Evolutionary conservation across 805 yeast species (phyloP), one percentile per base, ranked within the genome.

Genomic region (Yarrowia sp.): DNA sequence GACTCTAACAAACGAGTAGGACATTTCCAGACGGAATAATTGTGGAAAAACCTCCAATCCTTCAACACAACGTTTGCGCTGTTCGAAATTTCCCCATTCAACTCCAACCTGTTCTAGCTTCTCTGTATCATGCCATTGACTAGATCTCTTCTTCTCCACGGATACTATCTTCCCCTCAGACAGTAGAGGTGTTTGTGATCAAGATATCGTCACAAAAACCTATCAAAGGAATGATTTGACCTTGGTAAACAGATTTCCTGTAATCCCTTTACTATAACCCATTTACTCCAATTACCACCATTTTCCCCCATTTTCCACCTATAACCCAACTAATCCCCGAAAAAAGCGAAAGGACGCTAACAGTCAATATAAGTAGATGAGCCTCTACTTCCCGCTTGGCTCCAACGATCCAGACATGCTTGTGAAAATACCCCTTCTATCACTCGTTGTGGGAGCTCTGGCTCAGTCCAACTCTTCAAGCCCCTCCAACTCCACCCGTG

Each of bases 101-200:
- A 8, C 45, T 42, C n/a, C 45, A 42, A n/a, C 7, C 19, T 9
- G 1, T 32, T 46, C 50, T 19, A 19, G 50, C 32, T 46, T 12
- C 8, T 22, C 35, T 5, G 9, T 22, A 46, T 22, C 50, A 22
- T 19, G 50, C 50, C 50, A 46, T 19, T 19, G 32, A 46, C 50
- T 46, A 46, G 32, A 22, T 11, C 50, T 46, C 35, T 46, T 46
- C 32, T 5, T 22, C 32, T 46, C 50, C 50, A 19, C 50, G 50
- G 50, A 19, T 9, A 5, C 48, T 19, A 16, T 43, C 46, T 8
- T 0, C 12, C 50, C 50, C 48, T n/a, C 16, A 26, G 3, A 2
- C 32, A 26, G 7, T 26, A 3, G 32, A 5, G 2, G 32, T 26
- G 32, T 26, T 2, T 26, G 3, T 26, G 32, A 5, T 5, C 32